A percentile compares a stretch with the other conserved stretches of the same genome.
These are phyloP conservation scores for Lantana camara DNA, from an alignment of 257 asterid species.

Conservation along the genomic window DNA sequence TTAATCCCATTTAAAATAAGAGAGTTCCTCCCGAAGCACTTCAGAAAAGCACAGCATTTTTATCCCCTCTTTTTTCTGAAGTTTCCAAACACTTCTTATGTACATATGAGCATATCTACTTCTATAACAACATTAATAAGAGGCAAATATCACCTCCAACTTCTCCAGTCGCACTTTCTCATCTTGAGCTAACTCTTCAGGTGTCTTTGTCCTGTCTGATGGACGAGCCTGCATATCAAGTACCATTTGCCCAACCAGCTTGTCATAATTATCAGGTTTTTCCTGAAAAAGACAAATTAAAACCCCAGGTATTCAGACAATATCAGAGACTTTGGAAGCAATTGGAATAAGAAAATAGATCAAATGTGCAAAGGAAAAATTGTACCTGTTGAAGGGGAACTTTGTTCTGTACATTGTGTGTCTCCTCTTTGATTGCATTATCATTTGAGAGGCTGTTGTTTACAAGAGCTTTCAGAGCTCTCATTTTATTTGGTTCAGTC, in stretches of 20 bases:
- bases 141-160: conserved; percentile 71
- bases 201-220: conserved; percentile 84
- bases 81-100: too few relatives aligned
- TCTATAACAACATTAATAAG: neutral
- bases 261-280: conserved; percentile 75
- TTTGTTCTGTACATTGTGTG: conserved; percentile 33
- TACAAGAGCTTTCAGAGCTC: conserved; percentile 71
- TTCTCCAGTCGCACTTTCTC: conserved; percentile 90
- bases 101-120: neutral
- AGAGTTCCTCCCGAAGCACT: too few relatives aligned
- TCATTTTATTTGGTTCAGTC: conserved; percentile 77
- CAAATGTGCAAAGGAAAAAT: conserved; percentile 1
- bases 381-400: conserved; percentile 49
- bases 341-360: neutral
- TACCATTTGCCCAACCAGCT: conserved; percentile 73
- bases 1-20: too few relatives aligned
- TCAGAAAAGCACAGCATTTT: too few relatives aligned
- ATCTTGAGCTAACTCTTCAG: conserved; percentile 94
- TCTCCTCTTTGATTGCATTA: conserved; percentile 46
- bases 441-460: conserved; percentile 46
- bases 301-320: conserved; percentile 16
- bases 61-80: too few relatives aligned
- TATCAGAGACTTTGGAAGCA: neutral
- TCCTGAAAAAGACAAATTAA: conserved; percentile 55
- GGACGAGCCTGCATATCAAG: conserved; percentile 91